phyloP scores from a whole-genome alignment of 305 asterid species.

The Fraxinus xanthoxyloides region DNA sequence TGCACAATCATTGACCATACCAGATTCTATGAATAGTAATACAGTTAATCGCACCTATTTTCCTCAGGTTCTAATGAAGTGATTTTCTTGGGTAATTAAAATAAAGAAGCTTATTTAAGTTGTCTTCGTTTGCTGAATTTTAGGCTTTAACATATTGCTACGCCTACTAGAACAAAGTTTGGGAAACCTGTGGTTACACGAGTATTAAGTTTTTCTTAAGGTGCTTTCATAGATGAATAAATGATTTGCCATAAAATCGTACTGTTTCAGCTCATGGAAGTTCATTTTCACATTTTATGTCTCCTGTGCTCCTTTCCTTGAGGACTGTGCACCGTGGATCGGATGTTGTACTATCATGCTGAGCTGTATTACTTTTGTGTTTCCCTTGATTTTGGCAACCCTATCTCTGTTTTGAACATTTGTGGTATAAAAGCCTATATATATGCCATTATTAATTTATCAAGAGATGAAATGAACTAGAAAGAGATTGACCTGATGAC shows the following conservation, averaged over 20 bases:
- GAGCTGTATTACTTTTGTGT: neutral
- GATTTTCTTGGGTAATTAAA: neutral
- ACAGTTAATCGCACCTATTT: neutral
- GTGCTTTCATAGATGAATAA: neutral
- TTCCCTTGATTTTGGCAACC: neutral
- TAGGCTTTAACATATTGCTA: neutral
- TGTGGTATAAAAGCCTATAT: neutral
- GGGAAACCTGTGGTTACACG: neutral
- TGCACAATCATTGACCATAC: neutral
- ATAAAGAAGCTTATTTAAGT: neutral
- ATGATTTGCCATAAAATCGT: neutral
- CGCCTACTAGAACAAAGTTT: neutral
- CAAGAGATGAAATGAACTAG: neutral
- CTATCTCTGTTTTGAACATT: neutral
- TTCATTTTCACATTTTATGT: neutral
- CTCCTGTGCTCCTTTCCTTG: neutral
- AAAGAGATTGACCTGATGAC: neutral
- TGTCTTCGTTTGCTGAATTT: neutral
- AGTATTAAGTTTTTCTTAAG: neutral
- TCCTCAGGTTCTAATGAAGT: neutral
- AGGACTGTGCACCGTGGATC: neutral
- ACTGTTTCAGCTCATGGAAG: neutral
- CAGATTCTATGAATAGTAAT: neutral
- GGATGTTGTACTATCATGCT: neutral
- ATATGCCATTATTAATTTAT: neutral